Evolutionary conservation across 441 rosid species (phyloP), one percentile per base, ranked within the genome.

Genomic region (Populus hybrid): DNA sequence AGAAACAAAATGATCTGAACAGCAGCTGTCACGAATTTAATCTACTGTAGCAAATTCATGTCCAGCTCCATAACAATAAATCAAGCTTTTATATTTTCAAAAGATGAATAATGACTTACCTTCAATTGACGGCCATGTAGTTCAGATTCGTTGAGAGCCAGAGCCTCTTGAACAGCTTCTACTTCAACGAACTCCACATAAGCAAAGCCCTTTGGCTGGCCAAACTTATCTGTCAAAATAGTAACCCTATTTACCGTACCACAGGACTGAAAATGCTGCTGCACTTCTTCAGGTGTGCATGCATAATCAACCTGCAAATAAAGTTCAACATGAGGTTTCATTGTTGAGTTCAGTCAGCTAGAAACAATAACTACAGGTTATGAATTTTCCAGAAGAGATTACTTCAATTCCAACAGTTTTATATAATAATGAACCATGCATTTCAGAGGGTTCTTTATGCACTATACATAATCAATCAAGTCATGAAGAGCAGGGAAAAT

Each of bases 261-360:
- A 73, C 98, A 94, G 26, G 97, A 82, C 84, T 94, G 97, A 76
- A 94, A 94, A 88, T 94, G 97, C 81, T 91, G 97, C 84, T 93
- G 97, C 76, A 95, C 98, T 86, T 95, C 98, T 87, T 95, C 98
- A 28, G 98, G 97, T 6, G 98, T 93, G 85, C 97, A 95, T 2
- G 92, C 92, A 84, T 92, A 94, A 76, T 94, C 97, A 80, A 92
- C 98, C 97, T 94, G 82, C 84, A 84, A 5, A 40, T 64, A 16
- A 80, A 80, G 57, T 76, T 46, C 73, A n/a, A 74, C 38, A 24
- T 50, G 36, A 50, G 54, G 26, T 70, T 70, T 32, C 4, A 4
- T 11, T 20, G 30, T 18, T 50, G 40, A 67, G 34, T 57, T 34
- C 14, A 69, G 40, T 70, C 67, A 70, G 5, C 3, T 32, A 50